Evolutionary conservation across 495 filamentous ascomycete genomes (phyloP), one percentile per base, ranked within the genome.

Genomic region (Penicillium paxilli): DNA sequence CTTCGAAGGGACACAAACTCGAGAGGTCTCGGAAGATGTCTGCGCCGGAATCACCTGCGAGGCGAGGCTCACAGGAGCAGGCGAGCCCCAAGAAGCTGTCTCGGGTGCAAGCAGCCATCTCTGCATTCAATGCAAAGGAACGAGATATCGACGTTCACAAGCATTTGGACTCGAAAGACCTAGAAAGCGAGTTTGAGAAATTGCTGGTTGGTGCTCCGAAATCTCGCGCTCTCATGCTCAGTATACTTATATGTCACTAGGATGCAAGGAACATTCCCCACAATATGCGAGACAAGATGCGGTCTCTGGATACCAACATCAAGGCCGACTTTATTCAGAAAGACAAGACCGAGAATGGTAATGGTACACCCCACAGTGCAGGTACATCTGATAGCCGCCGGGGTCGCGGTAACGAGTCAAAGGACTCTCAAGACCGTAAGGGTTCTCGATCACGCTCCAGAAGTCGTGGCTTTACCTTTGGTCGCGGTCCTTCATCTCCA

Each of bases 301-400:
- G 94, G 24, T 90, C 83, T 25, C 75, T 98, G 45, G 90, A 90
- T 49, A 83, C 87, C 50, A 89, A 87, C 23, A 91, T 98, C 70
- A 98, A 98, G 72, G 87, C 87, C 57, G 92, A 98, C 55, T 96
- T 98, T 57, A 90, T 98, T 61, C 83, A 87, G 54, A 91, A 96
- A 63, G 88, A 96, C 63, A 88, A 85, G 71, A 83, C 84, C 1
- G 87, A 89, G 57, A 86, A 74, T 44, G 60, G 47, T n/a, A 86
- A 74, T 44, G 60, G 47, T n/a, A 67, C 71, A 4, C 69, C 74
- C 9, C 63, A 62, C 53, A 73, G 71, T 17, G 67, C 58, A 12
- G 65, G 66, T 23, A 56, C 66, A 3, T 57, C 57, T 47, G 66
- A 60, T n/a, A 75, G 79, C 40, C 75, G 78, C 37, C 75, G 57